Evolutionary conservation across 2,329 filamentous ascomycete genomes (phyloP).

Genomic region (Fusarium heterosporum): DNA sequence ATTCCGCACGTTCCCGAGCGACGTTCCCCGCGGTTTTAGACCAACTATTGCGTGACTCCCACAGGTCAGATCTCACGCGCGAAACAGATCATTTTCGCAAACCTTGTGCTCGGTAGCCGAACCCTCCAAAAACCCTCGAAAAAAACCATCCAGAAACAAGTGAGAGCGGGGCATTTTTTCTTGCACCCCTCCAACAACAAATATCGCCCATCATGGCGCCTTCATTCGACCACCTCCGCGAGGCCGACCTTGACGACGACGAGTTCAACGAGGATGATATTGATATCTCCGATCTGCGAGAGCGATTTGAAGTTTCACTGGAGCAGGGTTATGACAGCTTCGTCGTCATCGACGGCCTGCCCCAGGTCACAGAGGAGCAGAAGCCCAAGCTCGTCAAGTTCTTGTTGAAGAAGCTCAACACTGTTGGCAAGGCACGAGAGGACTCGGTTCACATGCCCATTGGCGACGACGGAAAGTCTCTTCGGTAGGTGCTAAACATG

Average conservation of each 20-base stretch:
- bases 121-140: slow-evolving; percentile 35
- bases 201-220: slow-evolving; percentile 77
- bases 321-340: slow-evolving; percentile 98
- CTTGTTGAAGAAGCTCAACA: slow-evolving; percentile 90
- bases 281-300: slow-evolving; percentile 92
- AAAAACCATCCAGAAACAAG: slow-evolving; percentile 37
- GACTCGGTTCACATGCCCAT: slow-evolving; percentile 95
- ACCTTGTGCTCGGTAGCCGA: slow-evolving; percentile 34
- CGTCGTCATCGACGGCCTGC: slow-evolving; percentile 94
- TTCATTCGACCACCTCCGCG: slow-evolving; percentile 91
- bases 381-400: slow-evolving; percentile 97
- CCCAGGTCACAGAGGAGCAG: slow-evolving; percentile 87
- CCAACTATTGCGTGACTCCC: slow-evolving; percentile 37
- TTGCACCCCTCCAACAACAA: slow-evolving; percentile 51
- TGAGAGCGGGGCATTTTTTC: slow-evolving; percentile 55
- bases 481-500: slow-evolving; percentile 71
- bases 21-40: slow-evolving; percentile 41
- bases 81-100: slow-evolving; percentile 35
- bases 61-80: slow-evolving; percentile 38
- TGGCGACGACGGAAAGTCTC: slow-evolving; percentile 84
- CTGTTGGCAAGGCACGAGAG: slow-evolving; percentile 85
- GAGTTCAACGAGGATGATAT: slow-evolving; percentile 93
- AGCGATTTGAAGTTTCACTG: slow-evolving; percentile 94
- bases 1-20: slow-evolving; percentile 47
- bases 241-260: slow-evolving; percentile 87